A percentile compares a stretch with the other conserved stretches of the same genome.
These are phyloP conservation scores for Boletus coccyginus DNA, from an alignment of 768 basidiomycete species.

Conservation along the genomic window DNA sequence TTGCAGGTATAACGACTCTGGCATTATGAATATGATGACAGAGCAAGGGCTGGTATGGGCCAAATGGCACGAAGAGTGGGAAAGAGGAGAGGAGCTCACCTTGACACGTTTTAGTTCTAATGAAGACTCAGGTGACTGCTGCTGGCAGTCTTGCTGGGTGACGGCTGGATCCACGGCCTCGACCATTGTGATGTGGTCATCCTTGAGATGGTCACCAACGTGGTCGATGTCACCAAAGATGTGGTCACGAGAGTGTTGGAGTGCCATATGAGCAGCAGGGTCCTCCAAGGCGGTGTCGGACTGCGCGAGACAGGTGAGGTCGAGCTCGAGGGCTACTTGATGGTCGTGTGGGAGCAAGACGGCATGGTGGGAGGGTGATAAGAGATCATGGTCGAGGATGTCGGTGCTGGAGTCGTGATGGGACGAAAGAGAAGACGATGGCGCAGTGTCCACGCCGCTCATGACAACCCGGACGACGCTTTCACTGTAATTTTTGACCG, in stretches of 20 bases:
- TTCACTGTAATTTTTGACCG: conserved; percentile 18
- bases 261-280: conserved; percentile 25
- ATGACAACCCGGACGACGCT: conserved; percentile 33
- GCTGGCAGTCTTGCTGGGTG: conserved; percentile 53
- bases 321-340: conserved; percentile 29
- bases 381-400: conserved; percentile 33
- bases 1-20: conserved; percentile 25
- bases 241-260: conserved; percentile 31
- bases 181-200: conserved; percentile 32
- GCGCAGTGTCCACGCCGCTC: conserved; percentile 42
- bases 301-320: conserved; percentile 27
- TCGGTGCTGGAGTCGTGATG: conserved; percentile 29
- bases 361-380: conserved; percentile 32
- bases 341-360: conserved; percentile 30
- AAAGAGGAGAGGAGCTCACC: conserved; percentile 42
- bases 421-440: conserved; percentile 28
- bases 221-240: conserved; percentile 34
- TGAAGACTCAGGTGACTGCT: conserved; percentile 61
- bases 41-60: conserved; percentile 16
- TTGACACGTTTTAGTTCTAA: conserved; percentile 86
- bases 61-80: conserved; percentile 12
- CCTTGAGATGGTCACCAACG: conserved; percentile 33
- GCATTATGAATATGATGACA: conserved; percentile 20
- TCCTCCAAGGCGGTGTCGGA: conserved; percentile 28
- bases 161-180: conserved; percentile 38